Conservation (phyloP, 768 basidiomycete species). For the Termitomyces sp. region DNA sequence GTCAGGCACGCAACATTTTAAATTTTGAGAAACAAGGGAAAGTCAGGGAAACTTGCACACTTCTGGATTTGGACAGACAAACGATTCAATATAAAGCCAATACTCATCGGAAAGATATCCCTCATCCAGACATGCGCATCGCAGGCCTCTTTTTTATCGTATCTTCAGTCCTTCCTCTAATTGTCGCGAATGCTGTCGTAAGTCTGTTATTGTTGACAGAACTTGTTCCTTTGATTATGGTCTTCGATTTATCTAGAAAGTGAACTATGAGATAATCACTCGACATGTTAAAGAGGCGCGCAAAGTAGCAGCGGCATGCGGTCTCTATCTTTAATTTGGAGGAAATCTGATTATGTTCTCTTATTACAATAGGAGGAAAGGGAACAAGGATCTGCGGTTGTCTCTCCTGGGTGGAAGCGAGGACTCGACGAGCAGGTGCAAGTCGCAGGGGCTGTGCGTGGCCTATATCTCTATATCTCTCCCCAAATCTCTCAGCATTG, state of each 20-base stretch:
- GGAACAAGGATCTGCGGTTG: slow-evolving; percentile 11
- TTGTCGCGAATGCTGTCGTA: slow-evolving; percentile 20
- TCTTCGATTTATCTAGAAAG: slow-evolving; percentile 1
- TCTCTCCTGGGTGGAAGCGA: slow-evolving; percentile 3
- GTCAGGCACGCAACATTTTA: slow-evolving; percentile 18
- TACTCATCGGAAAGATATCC: slow-evolving; percentile 7
- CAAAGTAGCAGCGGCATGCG: not conserved
- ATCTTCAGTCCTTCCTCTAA: slow-evolving; percentile 18
- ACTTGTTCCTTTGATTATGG: not conserved
- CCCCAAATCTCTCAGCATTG: not conserved
- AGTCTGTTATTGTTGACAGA: slow-evolving; percentile 9
- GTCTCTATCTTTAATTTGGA: not conserved
- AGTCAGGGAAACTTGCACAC: slow-evolving; percentile 14
- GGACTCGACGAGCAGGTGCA: not conserved
- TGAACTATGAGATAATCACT: slow-evolving; percentile 8
- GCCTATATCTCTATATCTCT: not conserved
- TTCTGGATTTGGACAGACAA: slow-evolving; percentile 18
- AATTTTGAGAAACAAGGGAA: slow-evolving; percentile 12
- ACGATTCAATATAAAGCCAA: slow-evolving; percentile 15
- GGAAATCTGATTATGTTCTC: not conserved
- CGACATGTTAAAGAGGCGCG: slow-evolving; percentile 12
- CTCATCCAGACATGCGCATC: slow-evolving; percentile 22
- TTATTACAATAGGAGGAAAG: slow-evolving; percentile 3
- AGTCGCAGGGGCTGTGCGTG: not conserved
- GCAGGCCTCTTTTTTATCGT: slow-evolving; percentile 17